Conservation (phyloP, 164 flowering plant species). For the Santalum album region DNA sequence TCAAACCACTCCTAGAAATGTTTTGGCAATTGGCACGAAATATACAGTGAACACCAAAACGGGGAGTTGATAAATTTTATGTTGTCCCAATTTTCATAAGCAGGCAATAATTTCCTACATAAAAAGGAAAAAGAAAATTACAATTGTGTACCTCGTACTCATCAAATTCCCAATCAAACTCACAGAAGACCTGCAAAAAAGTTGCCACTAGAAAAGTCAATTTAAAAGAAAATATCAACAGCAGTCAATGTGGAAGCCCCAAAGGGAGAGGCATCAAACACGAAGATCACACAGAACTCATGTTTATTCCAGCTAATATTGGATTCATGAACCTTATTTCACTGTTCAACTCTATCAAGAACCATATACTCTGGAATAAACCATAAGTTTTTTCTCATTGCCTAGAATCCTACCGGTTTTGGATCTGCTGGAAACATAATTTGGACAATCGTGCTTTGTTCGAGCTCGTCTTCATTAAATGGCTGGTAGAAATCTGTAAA, state of each 20-base stretch:
- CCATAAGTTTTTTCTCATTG: background rate
- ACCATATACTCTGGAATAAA: background rate
- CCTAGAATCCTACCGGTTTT: slow-evolving; percentile 54
- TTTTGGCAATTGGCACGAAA: background rate
- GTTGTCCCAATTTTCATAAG: background rate
- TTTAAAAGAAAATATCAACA: background rate
- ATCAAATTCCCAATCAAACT: slow-evolving; percentile 92
- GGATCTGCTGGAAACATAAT: slow-evolving; percentile 67
- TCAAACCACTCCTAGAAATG: no score
- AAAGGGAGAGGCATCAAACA: no score
- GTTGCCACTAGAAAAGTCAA: background rate
- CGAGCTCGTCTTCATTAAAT: slow-evolving; percentile 73
- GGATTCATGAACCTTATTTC: background rate
- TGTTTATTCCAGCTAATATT: background rate
- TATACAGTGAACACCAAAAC: background rate
- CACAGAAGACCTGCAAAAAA: slow-evolving; percentile 57
- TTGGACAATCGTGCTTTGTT: slow-evolving; percentile 71
- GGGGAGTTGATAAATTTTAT: background rate
- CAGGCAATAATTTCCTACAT: background rate
- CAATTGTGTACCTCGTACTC: slow-evolving; percentile 54
- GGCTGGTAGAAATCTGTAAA: slow-evolving; percentile 81
- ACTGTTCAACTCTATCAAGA: background rate
- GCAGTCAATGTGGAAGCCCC: background rate
- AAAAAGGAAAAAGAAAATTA: background rate
- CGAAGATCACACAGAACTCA: no score